Evolutionary conservation across 768 basidiomycete genomes (phyloP), one percentile per base, ranked within the genome.

Genomic region (Pilatotrama ljubarskyi): DNA sequence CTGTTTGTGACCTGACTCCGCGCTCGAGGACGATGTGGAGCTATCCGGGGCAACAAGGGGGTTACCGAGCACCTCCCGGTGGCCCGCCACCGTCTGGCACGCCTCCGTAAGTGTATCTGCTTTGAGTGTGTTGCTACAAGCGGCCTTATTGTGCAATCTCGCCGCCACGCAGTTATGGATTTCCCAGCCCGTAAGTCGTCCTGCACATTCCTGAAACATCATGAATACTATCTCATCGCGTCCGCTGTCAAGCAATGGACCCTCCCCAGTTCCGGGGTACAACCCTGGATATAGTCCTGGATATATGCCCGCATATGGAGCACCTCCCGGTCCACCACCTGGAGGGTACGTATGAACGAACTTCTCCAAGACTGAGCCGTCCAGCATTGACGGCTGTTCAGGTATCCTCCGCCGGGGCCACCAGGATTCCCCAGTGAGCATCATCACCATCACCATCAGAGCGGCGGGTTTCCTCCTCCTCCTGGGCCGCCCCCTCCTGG

Each of bases 301-400:
- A 2, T 62, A 65, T 38, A 42, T 54, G 37, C 62, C 62, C 5
- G 58, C 57, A 6, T 63, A 63, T 24, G 57, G 47, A 5, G 32
- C 62, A 38, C 70, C 70, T 18, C 59, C 65, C n/a, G 68, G 61
- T 22, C 60, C 67, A 1, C 58, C 66, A 3, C 59, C 65, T 5
- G 58, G 46, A 50, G 64, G 64, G 63, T 67, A 55, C 53, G 59
- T 46, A 32, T 32, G 8, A 6, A 20, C 18, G 2, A 46, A 26
- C 17, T 53, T 17, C 22, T 7, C 5, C 24, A 26, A 11, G 15
- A 11, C 20, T 47, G 6, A 38, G 24, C 14, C 8, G 15, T 24
- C 10, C 37, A 35, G 49, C 36, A 22, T 38, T 22, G 26, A 46
- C 24, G n/a, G 18, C 2, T 53, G 9, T n/a, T 40, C 20, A 37